Percentiles rank a stretch among this genome's conserved stretches.
Evolutionary conservation across 352 stramenopile genomes (phyloP).

Genomic region (Saprolegnia parasitica): DNA sequence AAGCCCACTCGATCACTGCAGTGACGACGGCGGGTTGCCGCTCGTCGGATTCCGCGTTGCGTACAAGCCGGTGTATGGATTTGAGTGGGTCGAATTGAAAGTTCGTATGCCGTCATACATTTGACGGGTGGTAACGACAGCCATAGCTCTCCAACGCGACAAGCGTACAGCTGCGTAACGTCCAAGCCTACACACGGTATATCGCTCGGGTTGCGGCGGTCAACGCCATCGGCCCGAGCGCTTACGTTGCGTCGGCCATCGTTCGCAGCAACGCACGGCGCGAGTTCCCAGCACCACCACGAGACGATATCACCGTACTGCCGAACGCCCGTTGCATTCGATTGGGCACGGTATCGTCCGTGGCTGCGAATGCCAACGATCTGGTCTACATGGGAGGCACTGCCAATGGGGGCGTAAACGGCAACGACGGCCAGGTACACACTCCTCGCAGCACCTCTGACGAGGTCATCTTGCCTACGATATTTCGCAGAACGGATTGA

Average conservation of each 20-base stretch:
- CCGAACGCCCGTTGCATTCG: background rate
- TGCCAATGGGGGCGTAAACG: background rate
- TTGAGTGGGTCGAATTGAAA: background rate
- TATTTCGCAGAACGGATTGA: background rate
- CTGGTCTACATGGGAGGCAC: conserved; percentile 16
- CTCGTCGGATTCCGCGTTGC: background rate
- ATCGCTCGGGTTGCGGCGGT: background rate
- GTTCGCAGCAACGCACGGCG: background rate
- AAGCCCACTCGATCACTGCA: background rate
- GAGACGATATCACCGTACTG: too few relatives aligned
- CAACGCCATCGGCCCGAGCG: background rate
- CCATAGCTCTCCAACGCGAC: background rate
- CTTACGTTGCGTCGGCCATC: background rate
- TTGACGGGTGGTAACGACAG: background rate
- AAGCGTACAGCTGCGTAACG: background rate
- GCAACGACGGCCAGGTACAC: conserved; percentile 18
- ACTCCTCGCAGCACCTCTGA: background rate
- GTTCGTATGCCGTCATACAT: background rate
- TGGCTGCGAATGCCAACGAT: conserved; percentile 8
- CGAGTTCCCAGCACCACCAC: background rate
- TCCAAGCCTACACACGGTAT: background rate
- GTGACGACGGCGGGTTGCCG: background rate
- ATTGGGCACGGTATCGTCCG: background rate
- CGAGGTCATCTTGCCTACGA: too few relatives aligned
- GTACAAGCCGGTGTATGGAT: background rate